phyloP scores from a whole-genome alignment of 2,329 filamentous ascomycete genomes.

The Didymella lethalis region DNA sequence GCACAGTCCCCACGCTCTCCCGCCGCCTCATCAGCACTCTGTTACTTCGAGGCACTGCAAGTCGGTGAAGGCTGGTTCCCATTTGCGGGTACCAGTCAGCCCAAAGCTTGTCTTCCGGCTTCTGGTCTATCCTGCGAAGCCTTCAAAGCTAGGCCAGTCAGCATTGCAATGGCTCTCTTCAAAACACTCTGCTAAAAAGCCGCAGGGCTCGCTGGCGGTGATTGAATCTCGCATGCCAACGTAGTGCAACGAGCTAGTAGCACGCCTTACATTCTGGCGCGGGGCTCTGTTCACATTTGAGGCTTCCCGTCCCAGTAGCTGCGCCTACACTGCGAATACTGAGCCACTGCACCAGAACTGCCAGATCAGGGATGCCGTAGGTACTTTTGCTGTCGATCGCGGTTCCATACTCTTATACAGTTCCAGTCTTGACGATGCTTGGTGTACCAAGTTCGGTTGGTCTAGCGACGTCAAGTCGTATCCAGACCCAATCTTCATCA shows the following conservation, averaged over 20 bases:
- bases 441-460: neutral
- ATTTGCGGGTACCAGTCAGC: conserved; percentile 30
- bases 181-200: conserved; percentile 15
- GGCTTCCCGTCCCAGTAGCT: conserved; percentile 20
- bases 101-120: conserved; percentile 34
- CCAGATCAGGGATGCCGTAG: conserved; percentile 1
- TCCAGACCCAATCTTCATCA: conserved; percentile 4
- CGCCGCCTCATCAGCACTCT: conserved; percentile 42
- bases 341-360: conserved; percentile 9
- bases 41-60: conserved; percentile 29
- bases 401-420: neutral
- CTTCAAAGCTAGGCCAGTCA: conserved; percentile 18
- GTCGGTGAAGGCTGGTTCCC: conserved; percentile 32
- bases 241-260: conserved; percentile 21
- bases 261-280: conserved; percentile 29
- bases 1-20: conserved; percentile 37
- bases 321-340: conserved; percentile 28
- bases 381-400: neutral
- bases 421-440: neutral
- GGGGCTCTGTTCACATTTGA: conserved; percentile 24
- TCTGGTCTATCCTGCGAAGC: conserved; percentile 6
- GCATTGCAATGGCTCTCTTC: conserved; percentile 1
- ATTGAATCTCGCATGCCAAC: conserved; percentile 7
- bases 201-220: conserved; percentile 6
- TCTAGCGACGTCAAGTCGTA: conserved; percentile 6